Conservation (phyloP, 1,139 yeast species). For the Pichia sp. region DNA sequence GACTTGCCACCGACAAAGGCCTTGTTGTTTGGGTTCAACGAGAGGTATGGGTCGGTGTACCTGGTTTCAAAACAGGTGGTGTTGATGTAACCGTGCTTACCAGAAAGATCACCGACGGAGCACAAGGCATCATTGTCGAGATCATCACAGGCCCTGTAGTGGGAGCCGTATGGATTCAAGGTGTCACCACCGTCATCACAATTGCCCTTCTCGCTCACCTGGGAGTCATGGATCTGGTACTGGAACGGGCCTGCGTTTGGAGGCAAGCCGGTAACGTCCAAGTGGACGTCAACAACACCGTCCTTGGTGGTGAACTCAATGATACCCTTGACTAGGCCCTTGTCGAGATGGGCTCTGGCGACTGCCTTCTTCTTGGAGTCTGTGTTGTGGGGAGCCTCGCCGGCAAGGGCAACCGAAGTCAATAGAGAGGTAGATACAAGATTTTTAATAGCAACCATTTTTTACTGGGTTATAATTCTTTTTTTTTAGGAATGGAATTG, state of each 20-base stretch:
- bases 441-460: conserved; percentile 16
- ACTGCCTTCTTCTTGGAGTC: conserved; percentile 30
- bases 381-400: conserved; percentile 29
- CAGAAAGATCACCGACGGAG: conserved; percentile 59
- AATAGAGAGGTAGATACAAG: conserved; percentile 7
- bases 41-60: conserved; percentile 51
- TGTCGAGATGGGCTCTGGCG: conserved; percentile 35
- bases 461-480: neutral
- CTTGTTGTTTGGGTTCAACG: conserved; percentile 45
- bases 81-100: conserved; percentile 58
- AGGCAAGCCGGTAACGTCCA: conserved; percentile 57
- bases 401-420: conserved; percentile 20
- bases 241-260: conserved; percentile 51
- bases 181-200: conserved; percentile 50
- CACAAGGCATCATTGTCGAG: conserved; percentile 49
- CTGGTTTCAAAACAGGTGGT: conserved; percentile 53
- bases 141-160: conserved; percentile 28
- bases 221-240: conserved; percentile 51
- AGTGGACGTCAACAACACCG: conserved; percentile 48
- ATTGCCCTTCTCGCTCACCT: conserved; percentile 43
- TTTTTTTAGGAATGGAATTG: too few relatives aligned
- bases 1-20: conserved; percentile 51
- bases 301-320: conserved; percentile 33
- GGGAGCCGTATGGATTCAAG: conserved; percentile 50
- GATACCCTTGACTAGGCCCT: conserved; percentile 31